Conservation (phyloP, 208 protist species). For the Trypanosoma conorhini region DNA sequence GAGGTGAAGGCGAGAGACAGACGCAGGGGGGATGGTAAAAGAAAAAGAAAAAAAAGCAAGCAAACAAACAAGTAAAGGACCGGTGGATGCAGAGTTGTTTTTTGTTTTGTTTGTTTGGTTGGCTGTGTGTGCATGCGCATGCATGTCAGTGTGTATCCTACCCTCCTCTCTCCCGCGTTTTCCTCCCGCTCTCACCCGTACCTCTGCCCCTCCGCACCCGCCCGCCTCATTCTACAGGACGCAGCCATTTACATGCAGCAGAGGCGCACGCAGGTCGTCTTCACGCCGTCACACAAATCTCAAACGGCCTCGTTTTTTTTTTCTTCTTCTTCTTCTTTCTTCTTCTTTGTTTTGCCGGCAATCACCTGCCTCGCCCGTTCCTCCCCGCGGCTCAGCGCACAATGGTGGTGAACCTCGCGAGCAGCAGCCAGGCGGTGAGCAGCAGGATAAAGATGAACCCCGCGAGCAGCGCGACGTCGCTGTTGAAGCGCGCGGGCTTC, state of each 20-base stretch:
- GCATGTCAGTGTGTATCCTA: neutral
- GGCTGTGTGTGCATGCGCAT: too few relatives aligned
- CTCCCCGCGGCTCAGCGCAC: conserved; percentile 33
- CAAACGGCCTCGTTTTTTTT: too few relatives aligned
- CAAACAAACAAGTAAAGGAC: too few relatives aligned
- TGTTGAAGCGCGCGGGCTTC: conserved; percentile 58
- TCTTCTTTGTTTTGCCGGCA: too few relatives aligned
- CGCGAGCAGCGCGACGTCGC: conserved; percentile 77
- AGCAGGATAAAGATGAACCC: conserved; percentile 54
- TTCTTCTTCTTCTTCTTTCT: too few relatives aligned
- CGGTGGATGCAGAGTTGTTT: too few relatives aligned
- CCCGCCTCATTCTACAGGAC: neutral
- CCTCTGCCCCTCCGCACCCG: neutral
- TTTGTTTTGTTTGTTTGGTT: too few relatives aligned
- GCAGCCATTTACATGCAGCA: too few relatives aligned
- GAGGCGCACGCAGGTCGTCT: too few relatives aligned
- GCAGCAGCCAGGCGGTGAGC: conserved; percentile 58
- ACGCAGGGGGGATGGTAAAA: too few relatives aligned
- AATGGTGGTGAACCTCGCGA: conserved; percentile 64
- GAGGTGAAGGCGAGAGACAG: neutral
- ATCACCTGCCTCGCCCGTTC: neutral
- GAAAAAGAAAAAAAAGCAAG: too few relatives aligned
- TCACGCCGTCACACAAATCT: too few relatives aligned
- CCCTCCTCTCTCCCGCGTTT: neutral
- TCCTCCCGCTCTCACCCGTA: neutral